Conservation (phyloP, 2,329 filamentous ascomycete genomes). For the Verticillium nonalfalfae region DNA sequence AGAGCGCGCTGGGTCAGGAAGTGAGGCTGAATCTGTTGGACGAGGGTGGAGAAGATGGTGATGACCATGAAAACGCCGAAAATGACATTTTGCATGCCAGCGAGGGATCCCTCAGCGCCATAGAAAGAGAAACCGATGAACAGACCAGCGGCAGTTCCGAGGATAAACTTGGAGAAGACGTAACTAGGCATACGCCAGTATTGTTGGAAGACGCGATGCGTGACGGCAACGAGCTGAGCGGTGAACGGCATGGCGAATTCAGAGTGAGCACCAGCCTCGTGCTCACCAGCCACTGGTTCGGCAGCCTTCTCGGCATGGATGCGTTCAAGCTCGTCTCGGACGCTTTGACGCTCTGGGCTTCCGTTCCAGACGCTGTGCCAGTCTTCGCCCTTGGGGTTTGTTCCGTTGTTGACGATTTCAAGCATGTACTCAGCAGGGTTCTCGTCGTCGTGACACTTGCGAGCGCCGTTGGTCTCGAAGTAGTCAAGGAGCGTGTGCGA, state of each 20-base stretch:
- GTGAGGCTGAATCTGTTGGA: conserved; percentile 69
- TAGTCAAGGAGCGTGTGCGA: conserved; percentile 52
- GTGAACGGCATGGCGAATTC: conserved; percentile 76
- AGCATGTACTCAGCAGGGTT: conserved; percentile 77
- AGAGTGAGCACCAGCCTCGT: conserved; percentile 27
- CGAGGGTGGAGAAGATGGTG: conserved; percentile 66
- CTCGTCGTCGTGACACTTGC: conserved; percentile 51
- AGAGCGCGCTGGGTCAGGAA: conserved; percentile 68
- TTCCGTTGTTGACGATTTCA: conserved; percentile 36
- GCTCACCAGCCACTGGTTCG: conserved; percentile 9
- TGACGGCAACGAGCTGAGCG: conserved; percentile 59
- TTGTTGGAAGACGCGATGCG: conserved; percentile 67
- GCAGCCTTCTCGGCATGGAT: conserved; percentile 46
- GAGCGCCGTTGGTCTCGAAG: conserved; percentile 60
- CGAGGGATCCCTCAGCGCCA: conserved; percentile 42
- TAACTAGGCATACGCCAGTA: conserved; percentile 79
- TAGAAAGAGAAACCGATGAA: conserved; percentile 76
- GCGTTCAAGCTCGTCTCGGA: conserved; percentile 56
- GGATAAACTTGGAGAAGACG: conserved; percentile 64
- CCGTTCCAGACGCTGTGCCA: conserved; percentile 64
- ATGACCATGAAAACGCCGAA: conserved; percentile 71
- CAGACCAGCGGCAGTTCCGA: conserved; percentile 54
- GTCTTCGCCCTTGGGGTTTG: conserved; percentile 36
- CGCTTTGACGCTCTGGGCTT: conserved; percentile 41
- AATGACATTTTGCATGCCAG: conserved; percentile 69